A percentile compares a stretch with the other conserved stretches of the same genome.
Conservation (phyloP, 1,284 basidiomycete genomes). For the Uromyces viciae-fabae region DNA sequence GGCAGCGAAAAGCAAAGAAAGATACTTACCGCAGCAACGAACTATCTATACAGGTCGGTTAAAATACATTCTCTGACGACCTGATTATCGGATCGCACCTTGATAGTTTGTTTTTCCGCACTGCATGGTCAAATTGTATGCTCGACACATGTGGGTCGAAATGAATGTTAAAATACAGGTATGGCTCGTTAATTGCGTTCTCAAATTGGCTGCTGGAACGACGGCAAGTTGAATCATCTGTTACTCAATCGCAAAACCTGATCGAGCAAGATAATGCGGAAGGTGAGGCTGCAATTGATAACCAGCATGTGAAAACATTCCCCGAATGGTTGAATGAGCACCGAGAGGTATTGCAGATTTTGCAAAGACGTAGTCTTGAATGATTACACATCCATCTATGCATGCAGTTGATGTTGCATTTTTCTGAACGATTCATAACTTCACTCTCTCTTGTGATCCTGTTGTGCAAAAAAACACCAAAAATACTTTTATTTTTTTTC, state of each 20-base stretch:
- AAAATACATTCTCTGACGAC: constrained; percentile 44
- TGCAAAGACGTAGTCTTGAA: constrained; percentile 54
- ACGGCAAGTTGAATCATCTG: neutral
- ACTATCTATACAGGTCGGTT: constrained; percentile 74
- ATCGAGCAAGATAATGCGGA: too few relatives aligned
- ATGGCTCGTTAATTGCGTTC: constrained; percentile 88
- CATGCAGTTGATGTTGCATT: too few relatives aligned
- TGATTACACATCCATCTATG: too few relatives aligned
- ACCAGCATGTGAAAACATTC: constrained; percentile 59
- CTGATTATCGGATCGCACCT: neutral
- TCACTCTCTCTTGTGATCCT: too few relatives aligned
- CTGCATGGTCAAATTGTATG: neutral
- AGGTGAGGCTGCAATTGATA: constrained; percentile 51
- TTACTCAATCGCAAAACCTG: too few relatives aligned
- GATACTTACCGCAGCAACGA: constrained; percentile 64
- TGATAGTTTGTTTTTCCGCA: neutral
- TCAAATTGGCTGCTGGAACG: constrained; percentile 88
- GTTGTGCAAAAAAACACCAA: neutral
- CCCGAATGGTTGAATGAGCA: constrained; percentile 76
- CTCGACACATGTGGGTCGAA: neutral
- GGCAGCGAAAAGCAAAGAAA: constrained; percentile 72
- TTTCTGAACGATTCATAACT: too few relatives aligned
- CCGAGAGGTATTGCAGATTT: constrained; percentile 74
- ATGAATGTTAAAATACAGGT: constrained; percentile 63
- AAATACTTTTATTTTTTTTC: neutral